phyloP scores from a whole-genome alignment of 1,284 basidiomycete genomes.

The Coniophora puteana region DNA sequence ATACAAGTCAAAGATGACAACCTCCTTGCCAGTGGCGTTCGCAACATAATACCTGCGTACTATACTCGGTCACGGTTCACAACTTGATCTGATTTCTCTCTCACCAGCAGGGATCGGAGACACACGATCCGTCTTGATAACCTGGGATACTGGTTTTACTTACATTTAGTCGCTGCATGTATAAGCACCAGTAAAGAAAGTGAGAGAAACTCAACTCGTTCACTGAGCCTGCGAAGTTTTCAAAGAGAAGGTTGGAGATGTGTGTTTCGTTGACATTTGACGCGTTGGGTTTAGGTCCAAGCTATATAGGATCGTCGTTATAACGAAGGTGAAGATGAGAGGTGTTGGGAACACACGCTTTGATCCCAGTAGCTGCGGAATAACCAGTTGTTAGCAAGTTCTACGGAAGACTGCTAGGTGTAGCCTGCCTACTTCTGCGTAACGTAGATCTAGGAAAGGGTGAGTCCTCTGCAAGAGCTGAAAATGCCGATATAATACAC shows the following conservation, averaged over 20 bases:
- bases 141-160: constrained; percentile 34
- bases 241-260: constrained; percentile 53
- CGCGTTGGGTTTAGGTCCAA: constrained; percentile 42
- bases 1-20: constrained; percentile 57
- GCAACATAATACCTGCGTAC: constrained; percentile 38
- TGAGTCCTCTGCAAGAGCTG: no score
- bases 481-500: no score
- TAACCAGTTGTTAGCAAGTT: no score
- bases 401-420: no score
- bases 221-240: constrained; percentile 49
- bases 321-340: neutral
- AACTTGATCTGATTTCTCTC: neutral
- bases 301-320: constrained; percentile 16
- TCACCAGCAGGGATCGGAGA: constrained; percentile 55
- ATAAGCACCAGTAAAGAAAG: neutral
- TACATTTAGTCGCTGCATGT: neutral
- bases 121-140: constrained; percentile 54
- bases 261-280: constrained; percentile 48
- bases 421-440: constrained; percentile 58
- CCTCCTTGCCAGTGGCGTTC: constrained; percentile 55
- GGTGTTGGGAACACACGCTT: constrained; percentile 34
- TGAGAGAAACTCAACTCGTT: constrained; percentile 45
- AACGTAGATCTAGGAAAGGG: constrained; percentile 50
- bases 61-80: neutral
- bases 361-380: constrained; percentile 64